Percentiles rank a stretch among this genome's conserved stretches.
Conservation (phyloP, 2,329 filamentous ascomycete species). For the Ceratocystis variospora region DNA sequence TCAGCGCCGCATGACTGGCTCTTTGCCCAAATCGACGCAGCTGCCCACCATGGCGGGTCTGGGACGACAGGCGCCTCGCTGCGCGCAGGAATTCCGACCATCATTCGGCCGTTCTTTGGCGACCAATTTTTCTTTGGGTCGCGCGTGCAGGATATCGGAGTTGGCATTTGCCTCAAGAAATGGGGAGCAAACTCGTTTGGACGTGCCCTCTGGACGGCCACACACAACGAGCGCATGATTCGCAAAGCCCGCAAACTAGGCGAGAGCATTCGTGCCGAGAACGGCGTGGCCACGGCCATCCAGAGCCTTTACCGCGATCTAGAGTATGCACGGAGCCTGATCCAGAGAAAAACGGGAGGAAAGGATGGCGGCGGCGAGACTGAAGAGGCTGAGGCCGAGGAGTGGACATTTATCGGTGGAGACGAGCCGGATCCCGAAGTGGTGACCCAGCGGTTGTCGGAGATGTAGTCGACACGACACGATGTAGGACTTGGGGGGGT, state of each 20-base stretch:
- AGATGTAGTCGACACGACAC: slow-evolving; percentile 10
- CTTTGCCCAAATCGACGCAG: slow-evolving; percentile 85
- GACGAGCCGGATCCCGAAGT: slow-evolving; percentile 35
- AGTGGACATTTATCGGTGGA: slow-evolving; percentile 76
- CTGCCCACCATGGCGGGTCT: slow-evolving; percentile 84
- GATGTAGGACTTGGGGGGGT: background rate
- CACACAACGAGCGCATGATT: slow-evolving; percentile 83
- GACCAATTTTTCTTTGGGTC: slow-evolving; percentile 94
- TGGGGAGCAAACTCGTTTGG: slow-evolving; percentile 79
- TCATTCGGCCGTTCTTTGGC: slow-evolving; percentile 93
- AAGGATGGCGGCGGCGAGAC: slow-evolving; percentile 37
- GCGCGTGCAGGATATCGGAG: slow-evolving; percentile 81
- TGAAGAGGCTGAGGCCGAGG: slow-evolving; percentile 57
- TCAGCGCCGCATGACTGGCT: slow-evolving; percentile 94
- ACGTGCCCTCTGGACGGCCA: slow-evolving; percentile 79
- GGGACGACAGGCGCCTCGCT: slow-evolving; percentile 91
- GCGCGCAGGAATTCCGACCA: slow-evolving; percentile 79
- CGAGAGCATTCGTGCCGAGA: slow-evolving; percentile 79
- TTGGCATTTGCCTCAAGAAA: slow-evolving; percentile 78
- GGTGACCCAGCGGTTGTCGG: slow-evolving; percentile 29
- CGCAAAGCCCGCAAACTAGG: slow-evolving; percentile 69
- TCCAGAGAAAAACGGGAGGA: slow-evolving; percentile 44
- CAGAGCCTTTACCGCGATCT: slow-evolving; percentile 89
- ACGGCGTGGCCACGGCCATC: slow-evolving; percentile 79
- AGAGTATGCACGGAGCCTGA: slow-evolving; percentile 76